Evolutionary conservation across 2,329 filamentous ascomycete species (phyloP), one percentile per base, ranked within the genome.

Genomic region (Sodiomyces alkalinus): DNA sequence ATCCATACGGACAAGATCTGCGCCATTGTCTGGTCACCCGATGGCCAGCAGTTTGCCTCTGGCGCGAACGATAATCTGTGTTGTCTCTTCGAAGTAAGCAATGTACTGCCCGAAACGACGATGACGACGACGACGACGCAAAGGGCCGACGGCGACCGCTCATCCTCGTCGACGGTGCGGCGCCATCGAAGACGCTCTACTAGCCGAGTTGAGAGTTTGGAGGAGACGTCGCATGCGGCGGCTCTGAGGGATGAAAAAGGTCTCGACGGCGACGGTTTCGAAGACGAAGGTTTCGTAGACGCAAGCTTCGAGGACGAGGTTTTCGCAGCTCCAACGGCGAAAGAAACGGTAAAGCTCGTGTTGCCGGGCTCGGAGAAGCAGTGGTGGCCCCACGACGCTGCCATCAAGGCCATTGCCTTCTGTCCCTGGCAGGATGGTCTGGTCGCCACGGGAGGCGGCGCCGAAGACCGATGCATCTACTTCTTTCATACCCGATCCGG

Each of bases 321-420:
- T 7, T 46, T 40, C 16, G 37, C 47, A 5, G 35, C 48, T 14
- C 44, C 44, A 23, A 42, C 39, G 9, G 35, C 46, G 11, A 38
- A 39, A 6, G 52, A 49, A 9, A 49, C 44, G 18, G 55, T 65
- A 14, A 55, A 63, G 12, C 53, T 60, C 15, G 51, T 81, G 16
- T 56, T 56, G 3, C 44, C 54, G 5, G 70, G 70, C 6, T 55
- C 62, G 17, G 72, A 80, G 42, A 76, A 68, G 41, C 74, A 92
- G 48, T 67, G 67, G 18, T 90, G 83, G 69, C 51, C 62, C 8
- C 83, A 98, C 48, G 72, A 72, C 16, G 87, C 87, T 1, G 90
- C 90, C 3, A 80, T 96, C 39, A 98, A 98, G 52, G 90, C 90
- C 18, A 90, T 96, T 41, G 85, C 90, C 2, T 96, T 96, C 52